phyloP scores from a whole-genome alignment of 2,329 filamentous ascomycete genomes.

The Chaetomiaceae sp. region DNA sequence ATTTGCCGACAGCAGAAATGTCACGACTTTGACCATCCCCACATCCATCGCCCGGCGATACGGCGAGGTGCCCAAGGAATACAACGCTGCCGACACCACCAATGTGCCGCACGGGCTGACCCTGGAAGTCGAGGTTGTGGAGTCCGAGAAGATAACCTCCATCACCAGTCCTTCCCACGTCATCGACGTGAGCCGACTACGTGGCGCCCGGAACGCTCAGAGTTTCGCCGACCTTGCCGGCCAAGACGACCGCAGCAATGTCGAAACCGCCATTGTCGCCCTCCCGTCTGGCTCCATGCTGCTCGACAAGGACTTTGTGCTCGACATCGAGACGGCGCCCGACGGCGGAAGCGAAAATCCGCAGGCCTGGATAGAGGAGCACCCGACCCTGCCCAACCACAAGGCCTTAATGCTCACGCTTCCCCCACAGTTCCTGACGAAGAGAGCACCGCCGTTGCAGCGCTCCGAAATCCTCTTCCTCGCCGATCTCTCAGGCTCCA shows the following conservation, averaged over 20 bases:
- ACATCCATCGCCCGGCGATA: slow-evolving; percentile 29
- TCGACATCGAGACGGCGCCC: slow-evolving; percentile 23
- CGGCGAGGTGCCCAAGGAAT: slow-evolving; percentile 21
- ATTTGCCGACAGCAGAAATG: slow-evolving; percentile 21
- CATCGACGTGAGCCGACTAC: slow-evolving; percentile 18
- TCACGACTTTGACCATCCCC: slow-evolving; percentile 25
- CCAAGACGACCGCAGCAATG: not conserved
- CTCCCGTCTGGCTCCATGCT: slow-evolving; percentile 6
- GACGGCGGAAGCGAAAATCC: slow-evolving; percentile 11
- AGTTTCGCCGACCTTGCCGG: slow-evolving; percentile 20
- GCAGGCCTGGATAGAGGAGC: slow-evolving; percentile 27
- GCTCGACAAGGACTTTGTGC: slow-evolving; percentile 27
- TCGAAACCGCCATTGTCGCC: slow-evolving; percentile 10
- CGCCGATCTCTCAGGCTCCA: slow-evolving; percentile 33
- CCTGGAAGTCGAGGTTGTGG: slow-evolving; percentile 14
- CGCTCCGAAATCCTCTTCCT: slow-evolving; percentile 24
- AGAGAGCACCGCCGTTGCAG: not conserved
- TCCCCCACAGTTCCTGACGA: slow-evolving; percentile 19
- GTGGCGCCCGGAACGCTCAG: slow-evolving; percentile 3
- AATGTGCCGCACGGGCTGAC: slow-evolving; percentile 8
- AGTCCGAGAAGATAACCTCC: slow-evolving; percentile 6
- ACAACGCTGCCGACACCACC: slow-evolving; percentile 10
- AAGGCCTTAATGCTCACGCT: slow-evolving; percentile 29
- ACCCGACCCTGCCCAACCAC: slow-evolving; percentile 25
- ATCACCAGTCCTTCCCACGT: slow-evolving; percentile 25